Base-by-base conservation (phyloP, 116 monocot species). In the Posidonia oceanica region DNA sequence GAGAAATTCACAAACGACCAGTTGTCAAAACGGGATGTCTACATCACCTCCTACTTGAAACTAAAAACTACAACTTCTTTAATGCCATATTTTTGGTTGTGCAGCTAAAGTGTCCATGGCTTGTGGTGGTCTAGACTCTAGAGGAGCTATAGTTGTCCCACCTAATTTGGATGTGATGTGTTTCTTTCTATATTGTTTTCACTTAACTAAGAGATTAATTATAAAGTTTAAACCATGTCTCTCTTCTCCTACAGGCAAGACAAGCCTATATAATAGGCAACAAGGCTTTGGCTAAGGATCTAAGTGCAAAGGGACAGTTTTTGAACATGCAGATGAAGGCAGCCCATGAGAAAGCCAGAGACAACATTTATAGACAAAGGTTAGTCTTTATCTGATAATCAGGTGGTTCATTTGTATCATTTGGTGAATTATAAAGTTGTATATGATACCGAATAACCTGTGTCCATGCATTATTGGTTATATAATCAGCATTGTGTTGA, bases 301-400 rank as follows among this genome's bases (percentile, higher is more conserved):
- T 97, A 36, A 89, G 81, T 61, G 75, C 74, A 15, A 97, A 89
- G 81, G 97, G 91, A 10, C 80, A 89, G 68, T 73, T 85, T 39
- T 87, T 82, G 71, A 82, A 87, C 48, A 71, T 85, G 73, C 85
- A 97, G 63, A 85, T 92, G 81, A 87, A 85, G 74, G 71, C 82
- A 67, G 80, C 91, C 64, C 92, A 92, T 69, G 78, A 81, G 38
- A 89, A 92, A 77, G 97, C 87, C 64, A 85, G 79, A 80, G 92
- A 92, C 74, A 22, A 76, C 51, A 83, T 83, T 54, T 89, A 75
- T 63, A 79, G 74, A 1, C 84, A 87, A n/a, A 97, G 97, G 97
- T 91, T 61, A 67, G 75, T 75, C 66, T 41, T 41, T 41, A 39
- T 66, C 8, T 40, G 20, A 18, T 20, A 20, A 18, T 20, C 41